Evolutionary conservation across 495 filamentous ascomycete species (phyloP), one percentile per base, ranked within the genome.

Genomic region (Aspergillus bridgeri): DNA sequence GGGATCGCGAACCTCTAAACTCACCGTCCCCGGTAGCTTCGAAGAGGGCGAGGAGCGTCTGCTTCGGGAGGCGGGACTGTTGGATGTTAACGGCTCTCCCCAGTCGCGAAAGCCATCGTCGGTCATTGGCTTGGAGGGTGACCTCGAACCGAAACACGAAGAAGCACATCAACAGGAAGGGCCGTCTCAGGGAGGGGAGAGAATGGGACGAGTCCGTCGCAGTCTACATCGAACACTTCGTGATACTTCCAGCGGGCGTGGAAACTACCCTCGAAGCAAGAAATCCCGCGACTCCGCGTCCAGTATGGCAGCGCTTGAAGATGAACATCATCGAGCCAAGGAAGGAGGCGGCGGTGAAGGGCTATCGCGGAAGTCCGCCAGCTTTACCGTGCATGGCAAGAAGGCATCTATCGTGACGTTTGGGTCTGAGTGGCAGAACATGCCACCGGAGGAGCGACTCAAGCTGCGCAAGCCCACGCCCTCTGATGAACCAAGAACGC

Each of bases 401-500:
- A 98, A 98, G 70, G 94, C 94, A 3, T 96, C 91, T 0, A 88
- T 98, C 50, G 87, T 98, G 58, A 96, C 90, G 24, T 96, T 98
- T 70, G 92, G 92, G 7, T 87, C 85, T 42, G 95, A 97, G 62
- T 89, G 95, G 80, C 86, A 94, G 64, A 86, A 81, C 62, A 87
- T 94, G 73, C 82, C 88, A 3, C 79, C 86, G 1, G 91, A 95
- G 59, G 91, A 95, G 62, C 85, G 87, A 18, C 74, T 92, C 51
- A 79, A 81, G 46, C 68, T 80, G 7, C 78, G 80, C 13, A 85
- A 83, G 54, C 77, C 79, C 23, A 76, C 78, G 23, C 75, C 73
- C 27, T 69, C 70, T 15, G 79, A 81, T 15, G 79, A 81, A 42
- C 68, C 73, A 0, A 69, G 71, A 29, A 61, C 69, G 11, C 75